Base-by-base conservation (phyloP, 2,329 filamentous ascomycete species). In the Nigrospora osmanthi region DNA sequence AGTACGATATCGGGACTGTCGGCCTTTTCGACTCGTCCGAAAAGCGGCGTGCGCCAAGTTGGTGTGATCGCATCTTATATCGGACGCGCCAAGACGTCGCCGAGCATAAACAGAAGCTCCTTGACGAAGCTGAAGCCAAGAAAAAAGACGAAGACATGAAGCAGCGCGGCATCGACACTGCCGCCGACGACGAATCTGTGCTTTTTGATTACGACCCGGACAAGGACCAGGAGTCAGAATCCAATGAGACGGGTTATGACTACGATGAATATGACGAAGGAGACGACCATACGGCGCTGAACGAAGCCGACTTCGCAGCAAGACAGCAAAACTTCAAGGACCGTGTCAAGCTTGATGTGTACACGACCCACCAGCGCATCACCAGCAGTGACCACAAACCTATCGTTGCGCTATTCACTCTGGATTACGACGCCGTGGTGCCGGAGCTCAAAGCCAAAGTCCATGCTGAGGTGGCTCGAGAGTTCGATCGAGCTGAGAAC, bases 341-440 rank as follows among this genome's bases (percentile, higher is more conserved):
- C 51, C 67, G 67, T 45, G 74, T 84, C 50, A 63, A 63, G 23
- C 65, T 81, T 32, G 76, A 81, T 44, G 65, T 86, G 47, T 98
- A 98, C 61, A 81, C 83, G 0, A 91, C 90, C 0, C 88, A 97
- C 57, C 93, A 97, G 62, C 78, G 86, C 15, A 83, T 98, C 19
- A 78, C 87, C 14, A 95, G 91, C 1, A 97, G 91, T 0, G 93
- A 98, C 56, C 93, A 98, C 65, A 98, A 98, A 61, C 94, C 93
- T 0, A 69, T 98, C 2, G 80, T 83, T 47, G 88, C 89, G 1
- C 71, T 90, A 1, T 97, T 97, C 58, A 84, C 79, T 0, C 66
- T 98, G 9, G 83, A 85, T 38, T 96, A 93, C 58, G 87, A 96
- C 50, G 85, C 87, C 1, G 87, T 95, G 1, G 81, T 94, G 0